Evolutionary conservation across 805 yeast species (phyloP).

Genomic region (Schwanniomyces vanrijiae): DNA sequence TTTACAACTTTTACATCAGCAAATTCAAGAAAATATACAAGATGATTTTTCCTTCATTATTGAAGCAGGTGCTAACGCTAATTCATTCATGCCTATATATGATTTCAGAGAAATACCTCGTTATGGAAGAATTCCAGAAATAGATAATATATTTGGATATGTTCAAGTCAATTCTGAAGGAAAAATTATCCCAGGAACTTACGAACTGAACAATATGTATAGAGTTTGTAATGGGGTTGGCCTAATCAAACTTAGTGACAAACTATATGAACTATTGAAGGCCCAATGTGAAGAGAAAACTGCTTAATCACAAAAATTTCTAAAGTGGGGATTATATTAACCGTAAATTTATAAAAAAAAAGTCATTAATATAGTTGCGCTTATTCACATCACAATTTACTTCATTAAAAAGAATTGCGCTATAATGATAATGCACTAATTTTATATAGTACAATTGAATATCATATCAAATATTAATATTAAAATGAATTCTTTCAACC

Average conservation of each 20-base stretch:
- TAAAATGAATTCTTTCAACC: no score
- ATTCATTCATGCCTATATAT: constrained; percentile 64
- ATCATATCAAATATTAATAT: no score
- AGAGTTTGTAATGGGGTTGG: constrained; percentile 52
- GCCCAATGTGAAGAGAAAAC: constrained; percentile 21
- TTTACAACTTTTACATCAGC: constrained; percentile 24
- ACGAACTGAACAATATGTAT: constrained; percentile 61
- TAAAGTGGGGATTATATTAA: background rate
- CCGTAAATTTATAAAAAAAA: background rate
- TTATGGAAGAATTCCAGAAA: constrained; percentile 65
- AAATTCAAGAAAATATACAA: constrained; percentile 20
- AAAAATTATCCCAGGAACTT: constrained; percentile 52
- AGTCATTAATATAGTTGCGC: no score
- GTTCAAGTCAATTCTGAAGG: constrained; percentile 59
- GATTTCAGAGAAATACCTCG: constrained; percentile 67
- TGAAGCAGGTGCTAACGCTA: constrained; percentile 55
- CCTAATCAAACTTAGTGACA: constrained; percentile 52
- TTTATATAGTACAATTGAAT: no score
- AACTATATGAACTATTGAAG: constrained; percentile 41
- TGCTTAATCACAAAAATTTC: background rate
- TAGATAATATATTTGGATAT: constrained; percentile 71
- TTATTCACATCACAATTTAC: no score
- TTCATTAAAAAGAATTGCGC: no score
- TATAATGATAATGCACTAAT: no score
- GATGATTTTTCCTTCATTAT: constrained; percentile 54